Percentiles rank a stretch among this genome's conserved stretches.
Conservation (phyloP, 768 basidiomycete genomes). For the Leccinum olivaceopallidum region DNA sequence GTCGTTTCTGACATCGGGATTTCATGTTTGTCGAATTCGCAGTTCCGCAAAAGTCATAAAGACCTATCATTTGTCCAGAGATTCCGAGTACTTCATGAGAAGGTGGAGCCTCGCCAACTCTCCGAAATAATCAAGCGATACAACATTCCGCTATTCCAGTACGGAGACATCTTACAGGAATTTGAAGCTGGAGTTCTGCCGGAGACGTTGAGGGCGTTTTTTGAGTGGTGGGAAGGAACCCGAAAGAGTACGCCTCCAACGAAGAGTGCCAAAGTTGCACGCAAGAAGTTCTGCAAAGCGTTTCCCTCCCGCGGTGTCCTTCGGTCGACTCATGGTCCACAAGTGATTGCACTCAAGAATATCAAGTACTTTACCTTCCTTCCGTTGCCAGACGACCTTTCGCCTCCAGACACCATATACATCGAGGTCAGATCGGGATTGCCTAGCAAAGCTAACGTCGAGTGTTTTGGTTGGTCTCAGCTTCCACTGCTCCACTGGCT, state of each 20-base stretch:
- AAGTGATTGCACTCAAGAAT: conserved; percentile 47
- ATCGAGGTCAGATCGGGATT: conserved; percentile 59
- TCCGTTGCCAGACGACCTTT: conserved; percentile 72
- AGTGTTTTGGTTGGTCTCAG: conserved; percentile 76
- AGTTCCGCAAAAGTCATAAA: conserved; percentile 8
- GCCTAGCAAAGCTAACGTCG: conserved; percentile 34
- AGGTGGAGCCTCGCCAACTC: conserved; percentile 1
- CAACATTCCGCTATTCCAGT: conserved; percentile 5
- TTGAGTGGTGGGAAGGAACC: conserved; percentile 12
- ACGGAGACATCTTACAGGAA: conserved; percentile 9
- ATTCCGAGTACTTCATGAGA: conserved; percentile 7
- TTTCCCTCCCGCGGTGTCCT: conserved; percentile 48
- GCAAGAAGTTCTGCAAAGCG: conserved; percentile 8
- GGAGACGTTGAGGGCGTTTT: conserved; percentile 11
- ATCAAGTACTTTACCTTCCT: conserved; percentile 52
- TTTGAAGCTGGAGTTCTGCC: conserved; percentile 12
- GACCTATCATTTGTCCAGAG: conserved; percentile 9
- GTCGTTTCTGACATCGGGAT: conserved; percentile 16
- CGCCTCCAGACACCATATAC: conserved; percentile 74
- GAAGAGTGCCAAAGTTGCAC: neutral
- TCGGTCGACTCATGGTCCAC: neutral
- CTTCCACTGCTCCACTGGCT: conserved; percentile 75
- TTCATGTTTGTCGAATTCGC: neutral
- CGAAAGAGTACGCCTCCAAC: neutral
- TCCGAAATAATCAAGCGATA: conserved; percentile 11